These are phyloP conservation scores for Spizellomyces punctatus DNA, from an alignment of 192 early-diverging fungal genomes.

Conservation along the genomic window DNA sequence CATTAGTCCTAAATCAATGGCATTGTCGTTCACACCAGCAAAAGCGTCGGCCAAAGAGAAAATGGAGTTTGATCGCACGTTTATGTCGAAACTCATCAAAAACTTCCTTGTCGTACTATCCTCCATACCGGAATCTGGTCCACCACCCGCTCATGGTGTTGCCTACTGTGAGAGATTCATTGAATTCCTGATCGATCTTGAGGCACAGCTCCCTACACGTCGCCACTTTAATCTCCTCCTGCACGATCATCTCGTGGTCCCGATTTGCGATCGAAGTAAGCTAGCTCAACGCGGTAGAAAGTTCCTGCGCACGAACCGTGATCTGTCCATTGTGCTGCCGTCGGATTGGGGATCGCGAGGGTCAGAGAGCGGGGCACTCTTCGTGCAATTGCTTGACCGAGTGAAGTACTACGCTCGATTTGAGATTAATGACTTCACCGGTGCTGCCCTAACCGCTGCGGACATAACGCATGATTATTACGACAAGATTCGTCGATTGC, in stretches of 20 bases:
- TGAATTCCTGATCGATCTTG: constrained; percentile 86
- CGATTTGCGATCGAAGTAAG: constrained; percentile 28
- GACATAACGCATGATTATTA: constrained; percentile 69
- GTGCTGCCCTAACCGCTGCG: constrained; percentile 66
- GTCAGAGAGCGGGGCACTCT: constrained; percentile 43
- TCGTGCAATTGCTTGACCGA: constrained; percentile 68
- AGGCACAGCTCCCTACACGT: constrained; percentile 90
- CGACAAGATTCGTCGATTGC: constrained; percentile 63
- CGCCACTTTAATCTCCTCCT: constrained; percentile 81
- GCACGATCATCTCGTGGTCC: constrained; percentile 74
- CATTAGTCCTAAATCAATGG: too few relatives aligned
- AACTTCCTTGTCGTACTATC: constrained; percentile 65
- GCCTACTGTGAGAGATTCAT: constrained; percentile 71
- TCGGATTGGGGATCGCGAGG: constrained; percentile 22
- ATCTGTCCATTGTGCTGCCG: constrained; percentile 15
- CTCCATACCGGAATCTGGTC: constrained; percentile 47
- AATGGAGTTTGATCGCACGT: constrained; percentile 58
- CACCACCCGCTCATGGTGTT: constrained; percentile 47
- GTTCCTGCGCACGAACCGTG: constrained; percentile 4
- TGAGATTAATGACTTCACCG: constrained; percentile 81
- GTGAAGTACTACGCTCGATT: constrained; percentile 77
- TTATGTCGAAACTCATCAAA: constrained; percentile 69
- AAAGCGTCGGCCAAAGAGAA: constrained; percentile 54
- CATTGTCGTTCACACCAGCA: background rate
- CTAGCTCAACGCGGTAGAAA: constrained; percentile 38